These are phyloP conservation scores for Polychaeton citri DNA, from an alignment of 2,329 filamentous ascomycete genomes.

Conservation along the genomic window DNA sequence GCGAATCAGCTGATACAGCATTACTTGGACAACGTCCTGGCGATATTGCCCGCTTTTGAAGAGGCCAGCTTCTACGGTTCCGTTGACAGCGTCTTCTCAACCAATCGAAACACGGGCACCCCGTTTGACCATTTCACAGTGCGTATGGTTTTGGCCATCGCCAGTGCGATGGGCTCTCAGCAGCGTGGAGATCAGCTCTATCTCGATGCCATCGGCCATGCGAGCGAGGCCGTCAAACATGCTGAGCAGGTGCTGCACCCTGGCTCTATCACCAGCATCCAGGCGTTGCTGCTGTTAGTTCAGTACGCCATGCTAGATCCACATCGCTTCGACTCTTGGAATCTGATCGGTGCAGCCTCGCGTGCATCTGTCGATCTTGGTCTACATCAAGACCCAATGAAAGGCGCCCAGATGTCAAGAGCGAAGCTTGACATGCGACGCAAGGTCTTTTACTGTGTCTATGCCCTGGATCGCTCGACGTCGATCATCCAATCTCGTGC, in stretches of 20 bases:
- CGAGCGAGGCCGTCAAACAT: conserved; percentile 56
- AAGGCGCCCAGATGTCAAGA: conserved; percentile 53
- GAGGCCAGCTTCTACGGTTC: conserved; percentile 66
- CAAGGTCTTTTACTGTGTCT: conserved; percentile 80
- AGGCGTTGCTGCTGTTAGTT: conserved; percentile 72
- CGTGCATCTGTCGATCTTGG: conserved; percentile 81
- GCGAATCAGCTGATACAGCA: conserved; percentile 62
- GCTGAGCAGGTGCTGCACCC: conserved; percentile 75
- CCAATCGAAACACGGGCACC: conserved; percentile 47
- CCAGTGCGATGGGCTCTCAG: conserved; percentile 60
- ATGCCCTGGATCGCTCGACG: conserved; percentile 77
- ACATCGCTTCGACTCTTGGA: conserved; percentile 86
- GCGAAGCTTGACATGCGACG: conserved; percentile 63
- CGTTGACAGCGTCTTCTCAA: conserved; percentile 69
- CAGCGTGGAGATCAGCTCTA: conserved; percentile 50
- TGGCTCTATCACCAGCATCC: conserved; percentile 72
- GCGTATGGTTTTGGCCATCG: conserved; percentile 79
- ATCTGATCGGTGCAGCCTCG: conserved; percentile 78
- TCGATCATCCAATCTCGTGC: conserved; percentile 77
- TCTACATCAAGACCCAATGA: conserved; percentile 79
- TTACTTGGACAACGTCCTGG: conserved; percentile 72
- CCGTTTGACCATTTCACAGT: conserved; percentile 71
- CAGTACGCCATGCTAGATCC: conserved; percentile 87
- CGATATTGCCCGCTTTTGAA: conserved; percentile 68
- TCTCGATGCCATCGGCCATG: conserved; percentile 45